Conservation (phyloP, 768 basidiomycete genomes). For the Gyrodon lividus region DNA sequence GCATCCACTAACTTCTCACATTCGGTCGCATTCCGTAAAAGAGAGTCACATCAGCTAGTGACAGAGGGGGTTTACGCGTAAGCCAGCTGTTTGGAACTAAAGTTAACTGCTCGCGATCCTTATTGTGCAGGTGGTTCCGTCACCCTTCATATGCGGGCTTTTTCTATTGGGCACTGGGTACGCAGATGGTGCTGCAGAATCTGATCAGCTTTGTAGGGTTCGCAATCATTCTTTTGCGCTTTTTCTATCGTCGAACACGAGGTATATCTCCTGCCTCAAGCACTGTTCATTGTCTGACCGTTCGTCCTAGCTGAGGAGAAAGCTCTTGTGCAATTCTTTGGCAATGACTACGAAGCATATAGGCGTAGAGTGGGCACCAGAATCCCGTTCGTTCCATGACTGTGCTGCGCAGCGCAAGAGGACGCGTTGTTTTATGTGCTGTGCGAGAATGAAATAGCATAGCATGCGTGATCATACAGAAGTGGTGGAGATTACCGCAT, state of each 20-base stretch:
- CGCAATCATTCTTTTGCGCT: conserved; percentile 70
- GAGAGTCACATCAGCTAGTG: conserved; percentile 73
- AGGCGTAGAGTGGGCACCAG: conserved; percentile 74
- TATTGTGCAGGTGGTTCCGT: conserved; percentile 48
- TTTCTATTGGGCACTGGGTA: conserved; percentile 97
- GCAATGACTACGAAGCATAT: conserved; percentile 80
- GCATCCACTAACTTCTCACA: conserved; percentile 95
- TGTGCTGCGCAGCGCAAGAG: not conserved
- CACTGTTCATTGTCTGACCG: conserved; percentile 3
- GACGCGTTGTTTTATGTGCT: not conserved
- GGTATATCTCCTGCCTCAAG: conserved; percentile 47
- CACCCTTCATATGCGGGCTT: conserved; percentile 98
- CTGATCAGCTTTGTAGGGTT: conserved; percentile 70
- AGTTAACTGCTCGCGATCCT: not conserved
- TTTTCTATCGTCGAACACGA: conserved; percentile 80
- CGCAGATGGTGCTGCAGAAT: conserved; percentile 90
- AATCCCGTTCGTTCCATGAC: conserved; percentile 80
- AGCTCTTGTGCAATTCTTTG: conserved; percentile 84
- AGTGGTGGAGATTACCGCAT: conserved; percentile 20
- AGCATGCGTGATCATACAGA: conserved; percentile 29
- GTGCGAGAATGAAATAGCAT: conserved; percentile 15
- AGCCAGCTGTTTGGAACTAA: conserved; percentile 26
- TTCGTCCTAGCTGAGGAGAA: conserved; percentile 69
- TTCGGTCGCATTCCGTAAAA: conserved; percentile 73
- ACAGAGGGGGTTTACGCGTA: conserved; percentile 89